Conservation (phyloP, 108 stramenopile species). For the Poteriospumella lacustris region DNA sequence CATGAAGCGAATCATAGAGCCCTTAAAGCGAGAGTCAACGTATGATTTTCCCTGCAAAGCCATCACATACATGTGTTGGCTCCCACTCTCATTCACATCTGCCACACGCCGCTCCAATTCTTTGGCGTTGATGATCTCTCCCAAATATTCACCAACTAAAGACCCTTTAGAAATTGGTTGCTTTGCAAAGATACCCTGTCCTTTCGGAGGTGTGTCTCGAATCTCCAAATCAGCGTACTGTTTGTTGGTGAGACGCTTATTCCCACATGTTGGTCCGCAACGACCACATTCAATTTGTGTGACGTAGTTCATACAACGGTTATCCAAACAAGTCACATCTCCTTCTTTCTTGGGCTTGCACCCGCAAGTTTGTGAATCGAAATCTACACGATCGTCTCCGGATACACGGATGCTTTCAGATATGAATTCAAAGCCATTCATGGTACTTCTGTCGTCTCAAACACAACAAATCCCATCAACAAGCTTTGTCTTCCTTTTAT, state of each 20-base stretch:
- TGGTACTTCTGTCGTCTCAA: no score
- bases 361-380: background rate
- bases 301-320: background rate
- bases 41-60: background rate
- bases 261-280: background rate
- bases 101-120: background rate
- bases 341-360: background rate
- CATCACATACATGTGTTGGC: constrained; percentile 19
- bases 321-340: background rate
- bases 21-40: background rate
- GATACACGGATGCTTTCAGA: background rate
- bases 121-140: constrained; percentile 11
- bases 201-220: background rate
- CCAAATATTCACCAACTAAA: constrained; percentile 1
- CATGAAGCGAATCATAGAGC: constrained; percentile 16
- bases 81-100: background rate
- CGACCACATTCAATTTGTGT: background rate
- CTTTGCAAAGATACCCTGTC: background rate
- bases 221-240: background rate
- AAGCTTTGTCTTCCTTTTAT: no score
- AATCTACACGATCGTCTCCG: background rate
- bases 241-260: background rate
- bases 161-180: background rate
- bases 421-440: background rate
- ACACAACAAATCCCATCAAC: no score